Conservation (phyloP, 768 basidiomycete genomes). For the Mycena alexandri region DNA sequence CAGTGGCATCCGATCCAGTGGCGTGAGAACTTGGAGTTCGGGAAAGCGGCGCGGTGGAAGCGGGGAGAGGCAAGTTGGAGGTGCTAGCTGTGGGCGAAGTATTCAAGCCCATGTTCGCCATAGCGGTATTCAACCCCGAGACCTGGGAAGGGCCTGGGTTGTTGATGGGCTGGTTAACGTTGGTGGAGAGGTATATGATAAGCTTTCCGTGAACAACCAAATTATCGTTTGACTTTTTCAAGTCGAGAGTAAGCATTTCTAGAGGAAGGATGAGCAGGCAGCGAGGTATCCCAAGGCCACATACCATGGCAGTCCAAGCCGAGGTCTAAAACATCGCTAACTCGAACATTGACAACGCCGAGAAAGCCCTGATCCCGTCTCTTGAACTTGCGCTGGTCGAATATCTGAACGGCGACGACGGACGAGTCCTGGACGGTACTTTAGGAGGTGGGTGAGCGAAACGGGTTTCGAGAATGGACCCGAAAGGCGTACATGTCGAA, state of each 20-base stretch:
- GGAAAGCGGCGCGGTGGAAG: slow-evolving; percentile 63
- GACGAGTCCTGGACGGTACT: slow-evolving; percentile 98
- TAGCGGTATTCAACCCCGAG: slow-evolving; percentile 66
- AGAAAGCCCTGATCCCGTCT: slow-evolving; percentile 97
- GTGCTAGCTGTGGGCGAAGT: slow-evolving; percentile 73
- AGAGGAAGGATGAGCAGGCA: slow-evolving; percentile 30
- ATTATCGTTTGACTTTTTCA: slow-evolving; percentile 99
- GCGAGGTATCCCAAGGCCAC: slow-evolving; percentile 40
- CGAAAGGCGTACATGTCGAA: slow-evolving; percentile 87
- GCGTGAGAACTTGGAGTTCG: slow-evolving; percentile 78
- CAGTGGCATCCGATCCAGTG: slow-evolving; percentile 59
- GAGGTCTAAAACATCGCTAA: slow-evolving; percentile 91
- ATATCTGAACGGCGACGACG: slow-evolving; percentile 97
- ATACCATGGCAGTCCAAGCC: slow-evolving; percentile 94
- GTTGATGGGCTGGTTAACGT: slow-evolving; percentile 84
- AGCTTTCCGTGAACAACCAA: slow-evolving; percentile 98
- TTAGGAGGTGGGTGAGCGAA: slow-evolving; percentile 30
- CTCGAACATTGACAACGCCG: slow-evolving; percentile 95
- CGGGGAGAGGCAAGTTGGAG: slow-evolving; percentile 60
- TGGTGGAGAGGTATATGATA: slow-evolving; percentile 96
- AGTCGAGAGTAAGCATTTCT: slow-evolving; percentile 97
- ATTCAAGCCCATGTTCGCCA: slow-evolving; percentile 73
- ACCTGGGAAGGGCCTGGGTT: slow-evolving; percentile 87
- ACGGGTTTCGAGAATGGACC: neutral
- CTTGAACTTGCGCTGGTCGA: slow-evolving; percentile 99